Conservation (phyloP, 768 basidiomycete genomes). For the Mycena filopes region DNA sequence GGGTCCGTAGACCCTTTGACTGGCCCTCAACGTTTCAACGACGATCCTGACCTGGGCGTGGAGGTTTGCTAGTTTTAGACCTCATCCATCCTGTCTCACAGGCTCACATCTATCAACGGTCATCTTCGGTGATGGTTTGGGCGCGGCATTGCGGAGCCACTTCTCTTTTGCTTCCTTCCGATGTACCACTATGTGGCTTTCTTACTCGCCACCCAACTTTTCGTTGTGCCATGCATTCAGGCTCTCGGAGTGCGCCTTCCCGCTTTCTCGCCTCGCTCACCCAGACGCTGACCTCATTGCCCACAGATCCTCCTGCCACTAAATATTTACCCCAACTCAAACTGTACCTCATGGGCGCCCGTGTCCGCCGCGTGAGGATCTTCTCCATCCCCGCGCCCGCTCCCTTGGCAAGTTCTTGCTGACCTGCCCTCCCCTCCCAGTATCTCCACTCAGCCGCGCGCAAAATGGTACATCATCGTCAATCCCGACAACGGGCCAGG, state of each 20-base stretch:
- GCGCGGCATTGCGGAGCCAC: too few relatives aligned
- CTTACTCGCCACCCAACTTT: not conserved
- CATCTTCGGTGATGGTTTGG: too few relatives aligned
- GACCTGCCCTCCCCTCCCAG: not conserved
- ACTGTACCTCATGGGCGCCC: constrained; percentile 24
- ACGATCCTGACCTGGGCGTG: too few relatives aligned
- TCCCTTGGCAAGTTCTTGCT: too few relatives aligned
- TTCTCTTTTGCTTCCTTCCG: too few relatives aligned
- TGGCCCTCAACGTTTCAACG: too few relatives aligned
- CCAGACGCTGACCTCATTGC: not conserved
- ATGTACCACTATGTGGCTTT: not conserved
- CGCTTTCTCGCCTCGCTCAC: not conserved
- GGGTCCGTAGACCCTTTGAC: too few relatives aligned
- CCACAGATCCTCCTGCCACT: constrained; percentile 22
- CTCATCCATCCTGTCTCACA: too few relatives aligned
- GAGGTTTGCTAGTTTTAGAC: too few relatives aligned
- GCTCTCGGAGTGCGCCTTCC: not conserved
- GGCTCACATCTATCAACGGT: too few relatives aligned
- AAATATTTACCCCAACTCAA: constrained; percentile 12
- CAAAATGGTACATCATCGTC: constrained; percentile 14
- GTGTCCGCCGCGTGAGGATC: constrained; percentile 11
- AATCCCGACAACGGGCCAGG: constrained; percentile 25
- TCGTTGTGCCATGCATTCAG: not conserved
- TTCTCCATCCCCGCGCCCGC: not conserved
- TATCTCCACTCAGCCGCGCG: constrained; percentile 10